A percentile compares a stretch with the other conserved stretches of the same genome.
Conservation (phyloP, 176 grass and related monocot species). For the Olyra latifolia region DNA sequence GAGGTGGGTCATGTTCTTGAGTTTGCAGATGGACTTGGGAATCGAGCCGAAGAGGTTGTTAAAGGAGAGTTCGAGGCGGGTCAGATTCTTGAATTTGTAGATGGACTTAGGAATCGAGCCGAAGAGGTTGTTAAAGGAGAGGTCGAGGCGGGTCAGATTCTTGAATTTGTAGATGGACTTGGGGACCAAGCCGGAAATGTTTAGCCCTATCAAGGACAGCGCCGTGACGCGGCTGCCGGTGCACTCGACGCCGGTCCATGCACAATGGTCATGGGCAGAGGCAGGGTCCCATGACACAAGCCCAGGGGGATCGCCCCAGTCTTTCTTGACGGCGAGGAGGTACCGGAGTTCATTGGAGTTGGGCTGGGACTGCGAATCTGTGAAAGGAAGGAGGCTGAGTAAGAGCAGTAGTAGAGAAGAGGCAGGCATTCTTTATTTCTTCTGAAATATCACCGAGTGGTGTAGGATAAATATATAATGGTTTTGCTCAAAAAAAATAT, state of each 20-base stretch:
- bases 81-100: too few relatives aligned
- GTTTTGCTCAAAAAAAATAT: too few relatives aligned
- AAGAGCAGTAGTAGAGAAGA: too few relatives aligned
- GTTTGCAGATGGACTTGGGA: constrained; percentile 46
- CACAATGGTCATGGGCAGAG: constrained; percentile 38
- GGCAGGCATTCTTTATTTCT: too few relatives aligned
- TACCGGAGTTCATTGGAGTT: neutral
- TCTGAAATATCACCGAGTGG: too few relatives aligned
- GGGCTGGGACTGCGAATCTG: neutral
- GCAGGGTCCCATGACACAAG: constrained; percentile 54
- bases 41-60: too few relatives aligned
- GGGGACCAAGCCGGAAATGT: constrained; percentile 34
- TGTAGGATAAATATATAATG: too few relatives aligned
- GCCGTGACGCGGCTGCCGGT: constrained; percentile 3
- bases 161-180: too few relatives aligned
- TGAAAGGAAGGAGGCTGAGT: too few relatives aligned
- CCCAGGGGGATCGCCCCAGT: constrained; percentile 31
- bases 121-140: too few relatives aligned
- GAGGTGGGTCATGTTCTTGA: constrained; percentile 52
- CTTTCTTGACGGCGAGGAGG: constrained; percentile 38
- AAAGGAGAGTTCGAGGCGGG: too few relatives aligned
- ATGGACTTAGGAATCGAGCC: constrained; percentile 44
- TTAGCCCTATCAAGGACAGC: neutral
- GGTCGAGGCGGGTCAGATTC: too few relatives aligned
- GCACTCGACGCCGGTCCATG: constrained; percentile 45